Conservation (phyloP, 371 early-diverging fungal species). For the Mucor indicus region DNA sequence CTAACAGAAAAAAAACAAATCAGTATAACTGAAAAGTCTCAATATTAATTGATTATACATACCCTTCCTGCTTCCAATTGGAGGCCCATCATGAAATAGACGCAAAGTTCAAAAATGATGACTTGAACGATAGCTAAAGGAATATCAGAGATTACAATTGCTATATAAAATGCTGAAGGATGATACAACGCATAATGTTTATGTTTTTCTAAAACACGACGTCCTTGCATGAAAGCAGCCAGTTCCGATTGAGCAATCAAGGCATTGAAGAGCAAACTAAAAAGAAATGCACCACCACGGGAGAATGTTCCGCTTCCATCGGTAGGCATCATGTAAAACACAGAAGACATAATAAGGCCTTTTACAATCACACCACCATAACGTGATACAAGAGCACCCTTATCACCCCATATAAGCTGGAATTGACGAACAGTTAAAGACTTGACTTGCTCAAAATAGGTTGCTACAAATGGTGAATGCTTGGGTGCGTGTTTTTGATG, state of each 20-base stretch:
- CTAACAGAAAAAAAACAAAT: constrained; percentile 47
- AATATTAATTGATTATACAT: too few relatives aligned
- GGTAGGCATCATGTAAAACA: constrained; percentile 58
- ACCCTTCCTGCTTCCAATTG: constrained; percentile 52
- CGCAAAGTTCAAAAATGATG: constrained; percentile 30
- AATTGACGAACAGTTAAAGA: constrained; percentile 58
- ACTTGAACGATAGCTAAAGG: constrained; percentile 49
- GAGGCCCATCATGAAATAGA: constrained; percentile 62
- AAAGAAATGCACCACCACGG: constrained; percentile 69
- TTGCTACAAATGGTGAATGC: constrained; percentile 54
- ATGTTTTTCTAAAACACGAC: constrained; percentile 67
- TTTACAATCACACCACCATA: constrained; percentile 58
- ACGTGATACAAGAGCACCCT: constrained; percentile 49
- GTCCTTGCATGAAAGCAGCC: constrained; percentile 56
- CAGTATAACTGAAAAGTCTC: too few relatives aligned
- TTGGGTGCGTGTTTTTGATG: constrained; percentile 54
- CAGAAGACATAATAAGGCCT: constrained; percentile 70
- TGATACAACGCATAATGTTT: constrained; percentile 65
- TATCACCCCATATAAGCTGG: constrained; percentile 45
- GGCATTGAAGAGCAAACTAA: constrained; percentile 57
- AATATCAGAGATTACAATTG: constrained; percentile 49
- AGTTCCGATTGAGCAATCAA: constrained; percentile 59
- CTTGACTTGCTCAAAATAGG: constrained; percentile 54
- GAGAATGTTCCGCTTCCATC: constrained; percentile 62
- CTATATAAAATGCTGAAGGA: constrained; percentile 61